Evolutionary conservation across 2,329 filamentous ascomycete species (phyloP).

Genomic region (Rasamsonia emersonii): DNA sequence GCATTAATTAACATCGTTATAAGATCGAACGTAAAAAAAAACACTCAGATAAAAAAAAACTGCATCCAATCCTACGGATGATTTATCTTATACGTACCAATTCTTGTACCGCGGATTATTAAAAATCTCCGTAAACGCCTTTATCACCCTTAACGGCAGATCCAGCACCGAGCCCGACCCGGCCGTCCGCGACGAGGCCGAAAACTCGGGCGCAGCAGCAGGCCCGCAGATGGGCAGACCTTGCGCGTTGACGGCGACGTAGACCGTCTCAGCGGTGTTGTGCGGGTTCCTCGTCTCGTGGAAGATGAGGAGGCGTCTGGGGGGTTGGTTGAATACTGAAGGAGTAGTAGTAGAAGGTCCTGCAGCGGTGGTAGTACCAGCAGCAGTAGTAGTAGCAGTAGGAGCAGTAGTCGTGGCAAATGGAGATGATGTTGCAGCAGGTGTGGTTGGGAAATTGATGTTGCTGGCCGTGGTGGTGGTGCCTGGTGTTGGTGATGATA

Average conservation of each 20-base stretch:
- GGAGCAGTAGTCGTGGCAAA: background rate
- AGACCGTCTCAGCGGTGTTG: slow-evolving; percentile 20
- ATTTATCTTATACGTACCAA: slow-evolving; percentile 18
- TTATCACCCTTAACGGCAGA: slow-evolving; percentile 24
- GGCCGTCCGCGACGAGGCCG: too few relatives aligned
- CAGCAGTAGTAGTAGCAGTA: too few relatives aligned
- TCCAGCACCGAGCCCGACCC: slow-evolving; percentile 20
- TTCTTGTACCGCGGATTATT: slow-evolving; percentile 31
- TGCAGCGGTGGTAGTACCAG: slow-evolving; percentile 1
- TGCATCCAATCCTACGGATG: background rate
- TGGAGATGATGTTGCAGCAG: background rate
- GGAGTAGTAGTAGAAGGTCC: slow-evolving; percentile 5
- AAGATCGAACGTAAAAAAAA: too few relatives aligned
- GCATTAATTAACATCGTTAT: background rate
- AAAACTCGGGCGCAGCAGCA: slow-evolving; percentile 18
- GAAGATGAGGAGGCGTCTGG: slow-evolving; percentile 26
- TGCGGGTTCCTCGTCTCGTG: slow-evolving; percentile 26
- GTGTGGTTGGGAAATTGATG: too few relatives aligned
- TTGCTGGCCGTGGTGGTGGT: too few relatives aligned
- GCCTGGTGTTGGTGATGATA: too few relatives aligned
- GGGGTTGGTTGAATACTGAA: slow-evolving; percentile 8
- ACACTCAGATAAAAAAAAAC: background rate
- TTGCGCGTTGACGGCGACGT: slow-evolving; percentile 27
- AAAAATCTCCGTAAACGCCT: slow-evolving; percentile 31
- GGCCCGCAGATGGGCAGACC: slow-evolving; percentile 27